Conservation (phyloP, 1,139 yeast species). For the Torulaspora pretoriensis region DNA sequence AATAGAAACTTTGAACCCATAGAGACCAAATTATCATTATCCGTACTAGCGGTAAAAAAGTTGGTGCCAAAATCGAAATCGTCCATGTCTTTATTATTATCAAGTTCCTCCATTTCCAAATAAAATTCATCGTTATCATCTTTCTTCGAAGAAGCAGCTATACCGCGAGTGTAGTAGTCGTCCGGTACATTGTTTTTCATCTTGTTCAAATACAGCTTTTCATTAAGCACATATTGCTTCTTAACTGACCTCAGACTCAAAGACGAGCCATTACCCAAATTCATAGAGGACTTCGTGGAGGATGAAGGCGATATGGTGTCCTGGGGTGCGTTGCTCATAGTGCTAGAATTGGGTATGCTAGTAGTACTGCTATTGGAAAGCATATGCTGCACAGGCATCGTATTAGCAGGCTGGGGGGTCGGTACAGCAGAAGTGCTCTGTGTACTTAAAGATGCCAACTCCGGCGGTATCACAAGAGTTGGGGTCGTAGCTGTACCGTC, state of each 20-base stretch:
- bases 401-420: constrained; percentile 14
- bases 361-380: constrained; percentile 12
- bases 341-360: constrained; percentile 7
- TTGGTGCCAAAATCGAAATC: constrained; percentile 26
- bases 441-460: constrained; percentile 23
- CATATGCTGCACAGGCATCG: constrained; percentile 11
- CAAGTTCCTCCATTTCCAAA: constrained; percentile 33
- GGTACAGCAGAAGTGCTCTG: constrained; percentile 21
- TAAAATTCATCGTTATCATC: constrained; percentile 29
- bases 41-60: constrained; percentile 22
- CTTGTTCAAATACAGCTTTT: constrained; percentile 61
- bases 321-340: constrained; percentile 8
- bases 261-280: constrained; percentile 20
- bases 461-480: constrained; percentile 26
- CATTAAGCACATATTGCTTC: constrained; percentile 48
- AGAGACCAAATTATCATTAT: constrained; percentile 24
- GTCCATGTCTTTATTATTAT: constrained; percentile 24
- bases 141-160: constrained; percentile 35
- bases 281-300: constrained; percentile 22
- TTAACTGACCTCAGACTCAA: constrained; percentile 26
- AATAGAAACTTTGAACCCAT: constrained; percentile 29
- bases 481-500: constrained; percentile 19
- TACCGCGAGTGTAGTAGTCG: constrained; percentile 66
- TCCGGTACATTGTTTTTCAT: constrained; percentile 61
- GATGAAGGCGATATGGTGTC: constrained; percentile 18